Percentiles rank a stretch among this genome's conserved stretches.
Evolutionary conservation across 2,329 filamentous ascomycete genomes (phyloP).

Genomic region (Monilinia fructigena): DNA sequence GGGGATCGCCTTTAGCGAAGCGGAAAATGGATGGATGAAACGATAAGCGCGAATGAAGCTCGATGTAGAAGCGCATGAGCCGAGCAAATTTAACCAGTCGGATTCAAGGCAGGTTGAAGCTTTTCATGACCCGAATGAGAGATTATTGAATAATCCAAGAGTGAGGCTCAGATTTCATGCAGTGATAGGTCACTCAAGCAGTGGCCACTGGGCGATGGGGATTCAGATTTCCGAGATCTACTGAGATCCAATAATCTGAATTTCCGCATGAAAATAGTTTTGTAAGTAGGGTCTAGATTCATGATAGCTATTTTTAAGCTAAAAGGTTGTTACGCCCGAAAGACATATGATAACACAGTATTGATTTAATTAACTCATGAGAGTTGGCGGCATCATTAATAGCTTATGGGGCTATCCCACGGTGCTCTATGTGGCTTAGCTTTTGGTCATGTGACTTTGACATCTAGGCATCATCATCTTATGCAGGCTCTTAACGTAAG

Average conservation of each 20-base stretch:
- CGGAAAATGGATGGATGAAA: conserved; percentile 5
- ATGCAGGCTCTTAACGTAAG: too few species aligned
- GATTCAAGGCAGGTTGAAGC: neutral
- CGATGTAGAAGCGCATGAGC: neutral
- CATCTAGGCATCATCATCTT: too few species aligned
- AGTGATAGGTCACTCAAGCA: conserved; percentile 1
- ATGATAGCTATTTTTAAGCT: neutral
- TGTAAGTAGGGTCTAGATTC: conserved; percentile 1
- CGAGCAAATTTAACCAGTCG: neutral
- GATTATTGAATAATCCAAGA: neutral
- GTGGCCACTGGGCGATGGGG: conserved; percentile 2
- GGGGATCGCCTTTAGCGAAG: conserved; percentile 8
- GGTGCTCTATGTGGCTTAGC: too few species aligned
- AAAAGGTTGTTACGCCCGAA: neutral
- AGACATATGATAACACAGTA: too few species aligned
- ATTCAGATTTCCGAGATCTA: neutral
- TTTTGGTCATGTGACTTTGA: too few species aligned
- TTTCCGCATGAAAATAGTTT: neutral
- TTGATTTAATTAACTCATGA: too few species aligned
- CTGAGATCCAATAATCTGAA: neutral
- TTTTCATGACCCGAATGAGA: neutral
- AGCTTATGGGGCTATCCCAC: too few species aligned
- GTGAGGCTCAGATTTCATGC: conserved; percentile 5
- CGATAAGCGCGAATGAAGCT: conserved; percentile 17
- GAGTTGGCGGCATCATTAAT: too few species aligned